Conservation (phyloP, 352 stramenopile species). For the Pythium chondricola region DNA sequence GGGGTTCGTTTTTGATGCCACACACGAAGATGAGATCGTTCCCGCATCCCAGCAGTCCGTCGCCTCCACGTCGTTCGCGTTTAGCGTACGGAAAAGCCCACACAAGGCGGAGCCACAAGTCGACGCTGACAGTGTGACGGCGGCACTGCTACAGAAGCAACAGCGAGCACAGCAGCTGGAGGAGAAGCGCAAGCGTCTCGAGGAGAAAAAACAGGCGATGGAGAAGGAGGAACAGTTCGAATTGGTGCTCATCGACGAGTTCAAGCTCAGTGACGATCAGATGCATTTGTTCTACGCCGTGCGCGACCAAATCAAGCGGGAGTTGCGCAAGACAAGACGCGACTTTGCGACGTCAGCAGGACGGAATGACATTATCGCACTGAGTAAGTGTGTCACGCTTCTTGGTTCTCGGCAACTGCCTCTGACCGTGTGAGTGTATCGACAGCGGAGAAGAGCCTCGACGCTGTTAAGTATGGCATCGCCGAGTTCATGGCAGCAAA, state of each 20-base stretch:
- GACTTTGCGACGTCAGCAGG: constrained; percentile 57
- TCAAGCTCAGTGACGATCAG: constrained; percentile 41
- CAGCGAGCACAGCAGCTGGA: constrained; percentile 39
- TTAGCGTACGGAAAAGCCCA: constrained; percentile 37
- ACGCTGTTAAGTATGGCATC: constrained; percentile 58
- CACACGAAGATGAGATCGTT: constrained; percentile 20
- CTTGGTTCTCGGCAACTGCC: background rate
- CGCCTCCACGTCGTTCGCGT: constrained; percentile 31
- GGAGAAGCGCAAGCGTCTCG: constrained; percentile 32
- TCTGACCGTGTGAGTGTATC: background rate
- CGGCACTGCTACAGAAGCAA: constrained; percentile 39
- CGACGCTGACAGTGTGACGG: constrained; percentile 36
- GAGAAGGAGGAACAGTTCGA: constrained; percentile 39
- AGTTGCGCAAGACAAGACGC: constrained; percentile 59
- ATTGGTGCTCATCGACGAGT: constrained; percentile 30
- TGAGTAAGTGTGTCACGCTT: constrained; percentile 38
- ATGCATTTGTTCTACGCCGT: constrained; percentile 54
- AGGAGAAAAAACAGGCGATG: constrained; percentile 36
- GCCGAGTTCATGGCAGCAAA: constrained; percentile 50
- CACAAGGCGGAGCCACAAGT: constrained; percentile 22
- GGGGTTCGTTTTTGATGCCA: constrained; percentile 49
- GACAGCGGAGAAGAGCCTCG: constrained; percentile 48
- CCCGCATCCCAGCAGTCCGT: constrained; percentile 1
- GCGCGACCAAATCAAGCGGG: constrained; percentile 46
- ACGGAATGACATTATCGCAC: constrained; percentile 51